Conservation (phyloP, 371 early-diverging fungal species). For the Rhizopus delemar region DNA sequence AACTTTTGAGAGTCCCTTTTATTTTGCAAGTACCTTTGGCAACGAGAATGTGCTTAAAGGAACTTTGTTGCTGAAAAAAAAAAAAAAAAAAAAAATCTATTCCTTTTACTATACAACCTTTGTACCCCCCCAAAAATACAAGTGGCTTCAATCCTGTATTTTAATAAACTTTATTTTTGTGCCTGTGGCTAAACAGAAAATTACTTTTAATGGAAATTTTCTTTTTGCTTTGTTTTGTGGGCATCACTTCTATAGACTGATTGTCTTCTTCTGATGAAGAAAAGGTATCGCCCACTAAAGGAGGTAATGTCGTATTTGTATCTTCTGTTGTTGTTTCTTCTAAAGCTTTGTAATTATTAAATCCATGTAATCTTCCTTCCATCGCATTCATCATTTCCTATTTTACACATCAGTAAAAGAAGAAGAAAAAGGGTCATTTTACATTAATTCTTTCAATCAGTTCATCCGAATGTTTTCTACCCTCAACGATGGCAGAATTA, state of each 20-base stretch:
- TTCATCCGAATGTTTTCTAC: conserved; percentile 16
- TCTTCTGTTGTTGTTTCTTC: not conserved
- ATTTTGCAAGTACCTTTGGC: no score
- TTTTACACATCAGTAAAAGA: not conserved
- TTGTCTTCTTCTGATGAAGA: conserved; percentile 5
- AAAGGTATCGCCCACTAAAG: conserved; percentile 10
- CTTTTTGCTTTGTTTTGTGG: no score
- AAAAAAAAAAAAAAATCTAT: not conserved
- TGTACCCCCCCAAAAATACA: no score
- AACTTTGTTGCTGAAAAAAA: not conserved
- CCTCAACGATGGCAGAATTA: not conserved
- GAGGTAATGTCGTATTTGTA: not conserved
- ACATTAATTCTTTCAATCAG: conserved; percentile 27
- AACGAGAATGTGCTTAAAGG: not conserved
- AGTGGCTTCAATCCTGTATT: no score
- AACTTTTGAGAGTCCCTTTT: no score
- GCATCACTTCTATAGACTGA: no score
- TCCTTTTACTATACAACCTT: no score
- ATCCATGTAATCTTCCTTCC: conserved; percentile 23
- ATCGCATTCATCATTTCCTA: conserved; percentile 28
- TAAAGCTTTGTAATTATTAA: not conserved
- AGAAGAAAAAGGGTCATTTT: not conserved
- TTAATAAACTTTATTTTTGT: no score
- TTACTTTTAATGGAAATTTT: no score
- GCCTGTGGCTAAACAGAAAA: no score